Evolutionary conservation across 306 rosid genomes (phyloP).

Genomic region (Purshia tridentata): DNA sequence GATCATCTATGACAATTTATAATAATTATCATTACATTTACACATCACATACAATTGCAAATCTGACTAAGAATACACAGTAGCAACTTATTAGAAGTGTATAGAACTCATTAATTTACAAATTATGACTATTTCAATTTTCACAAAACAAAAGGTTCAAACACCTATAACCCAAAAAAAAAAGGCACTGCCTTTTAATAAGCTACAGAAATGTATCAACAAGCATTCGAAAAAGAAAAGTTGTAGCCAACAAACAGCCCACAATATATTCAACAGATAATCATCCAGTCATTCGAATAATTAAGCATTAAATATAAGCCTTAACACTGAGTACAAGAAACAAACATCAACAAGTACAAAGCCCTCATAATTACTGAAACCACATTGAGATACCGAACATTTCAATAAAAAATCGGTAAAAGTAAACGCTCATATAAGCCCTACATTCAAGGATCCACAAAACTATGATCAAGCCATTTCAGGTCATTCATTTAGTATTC

Average conservation of each 20-base stretch:
- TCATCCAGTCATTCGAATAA: neutral
- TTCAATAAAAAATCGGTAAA: neutral
- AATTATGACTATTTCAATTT: neutral
- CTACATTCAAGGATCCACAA: neutral
- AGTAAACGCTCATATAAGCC: neutral
- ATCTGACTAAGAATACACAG: neutral
- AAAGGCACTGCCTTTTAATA: neutral
- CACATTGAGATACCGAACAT: neutral
- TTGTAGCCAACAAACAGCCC: slow-evolving; percentile 2
- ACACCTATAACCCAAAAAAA: neutral
- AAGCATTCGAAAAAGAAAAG: neutral
- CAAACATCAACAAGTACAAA: neutral
- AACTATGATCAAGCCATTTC: slow-evolving; percentile 22
- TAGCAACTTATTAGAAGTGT: neutral
- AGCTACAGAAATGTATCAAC: neutral
- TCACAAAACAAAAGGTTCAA: neutral
- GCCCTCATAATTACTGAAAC: neutral
- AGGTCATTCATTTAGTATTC: slow-evolving; percentile 30
- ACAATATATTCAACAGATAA: neutral
- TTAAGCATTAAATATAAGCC: neutral
- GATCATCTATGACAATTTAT: no score
- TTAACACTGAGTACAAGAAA: neutral
- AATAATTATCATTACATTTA: neutral
- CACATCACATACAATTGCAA: neutral
- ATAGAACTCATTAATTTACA: neutral